Evolutionary conservation across 2,329 filamentous ascomycete genomes (phyloP).

Genomic region (Penicillium olsonii): DNA sequence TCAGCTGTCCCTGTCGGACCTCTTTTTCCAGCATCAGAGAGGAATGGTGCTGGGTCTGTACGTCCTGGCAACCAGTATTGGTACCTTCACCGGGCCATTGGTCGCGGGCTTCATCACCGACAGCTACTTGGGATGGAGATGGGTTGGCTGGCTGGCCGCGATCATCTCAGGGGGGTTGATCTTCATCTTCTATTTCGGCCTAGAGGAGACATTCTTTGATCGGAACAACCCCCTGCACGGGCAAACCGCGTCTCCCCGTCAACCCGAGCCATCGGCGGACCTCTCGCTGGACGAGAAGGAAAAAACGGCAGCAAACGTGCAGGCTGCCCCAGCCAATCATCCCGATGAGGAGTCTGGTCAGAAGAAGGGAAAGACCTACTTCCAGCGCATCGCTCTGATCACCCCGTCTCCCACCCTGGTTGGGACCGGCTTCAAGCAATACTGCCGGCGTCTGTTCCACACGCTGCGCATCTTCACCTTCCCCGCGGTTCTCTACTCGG

Average conservation of each 20-base stretch:
- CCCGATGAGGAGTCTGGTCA: constrained; percentile 19
- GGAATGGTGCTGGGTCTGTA: constrained; percentile 58
- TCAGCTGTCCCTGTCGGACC: constrained; percentile 59
- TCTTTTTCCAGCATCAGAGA: constrained; percentile 61
- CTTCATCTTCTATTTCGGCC: constrained; percentile 52
- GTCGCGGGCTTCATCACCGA: constrained; percentile 55
- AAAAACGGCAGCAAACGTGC: background rate
- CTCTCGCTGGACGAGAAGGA: constrained; percentile 6
- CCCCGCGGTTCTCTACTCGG: constrained; percentile 59
- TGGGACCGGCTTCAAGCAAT: constrained; percentile 58
- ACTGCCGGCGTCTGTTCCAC: constrained; percentile 55
- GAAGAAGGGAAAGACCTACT: constrained; percentile 51
- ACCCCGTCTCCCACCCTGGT: constrained; percentile 57
- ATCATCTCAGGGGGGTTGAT: constrained; percentile 53
- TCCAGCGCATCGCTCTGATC: constrained; percentile 57
- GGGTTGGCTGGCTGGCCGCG: constrained; percentile 55
- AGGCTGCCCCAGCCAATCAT: background rate
- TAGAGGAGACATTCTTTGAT: constrained; percentile 52
- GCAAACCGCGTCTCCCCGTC: constrained; percentile 5
- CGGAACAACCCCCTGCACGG: constrained; percentile 17
- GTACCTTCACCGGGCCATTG: constrained; percentile 58
- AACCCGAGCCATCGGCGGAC: background rate
- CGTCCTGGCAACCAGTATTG: constrained; percentile 57
- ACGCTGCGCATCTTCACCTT: constrained; percentile 60
- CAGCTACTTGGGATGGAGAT: constrained; percentile 53